Conservation (phyloP, 2,329 filamentous ascomycete species). For the Beauveria caledonica region DNA sequence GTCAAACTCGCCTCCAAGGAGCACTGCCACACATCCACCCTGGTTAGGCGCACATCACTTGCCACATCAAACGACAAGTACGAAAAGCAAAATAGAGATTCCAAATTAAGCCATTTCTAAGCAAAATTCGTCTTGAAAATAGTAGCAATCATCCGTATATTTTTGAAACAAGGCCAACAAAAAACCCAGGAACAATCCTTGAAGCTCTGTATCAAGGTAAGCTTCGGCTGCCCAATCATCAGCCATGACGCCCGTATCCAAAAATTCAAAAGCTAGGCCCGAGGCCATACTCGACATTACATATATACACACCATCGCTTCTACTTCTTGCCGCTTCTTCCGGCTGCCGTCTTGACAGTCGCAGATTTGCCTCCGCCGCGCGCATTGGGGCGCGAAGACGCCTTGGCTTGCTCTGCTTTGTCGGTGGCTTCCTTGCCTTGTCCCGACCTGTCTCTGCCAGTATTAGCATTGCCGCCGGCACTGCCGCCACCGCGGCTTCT, state of each 20-base stretch:
- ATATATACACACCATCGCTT: not conserved
- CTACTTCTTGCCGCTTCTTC: slow-evolving; percentile 1
- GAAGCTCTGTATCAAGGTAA: not conserved
- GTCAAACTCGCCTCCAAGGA: not conserved
- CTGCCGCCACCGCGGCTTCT: slow-evolving; percentile 19
- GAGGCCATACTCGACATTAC: not conserved
- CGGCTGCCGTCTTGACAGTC: not conserved
- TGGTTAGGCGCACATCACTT: not conserved
- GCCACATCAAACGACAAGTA: not conserved
- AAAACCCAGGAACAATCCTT: not conserved
- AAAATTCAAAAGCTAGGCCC: not conserved
- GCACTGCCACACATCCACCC: not conserved
- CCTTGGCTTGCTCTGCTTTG: not conserved
- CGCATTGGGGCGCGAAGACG: not conserved
- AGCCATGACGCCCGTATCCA: not conserved
- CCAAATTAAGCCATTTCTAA: not conserved
- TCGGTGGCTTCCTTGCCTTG: slow-evolving; percentile 1
- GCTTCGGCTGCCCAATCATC: not conserved
- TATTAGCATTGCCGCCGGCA: not conserved
- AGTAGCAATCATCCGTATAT: not conserved
- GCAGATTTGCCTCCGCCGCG: not conserved
- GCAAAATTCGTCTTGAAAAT: not conserved
- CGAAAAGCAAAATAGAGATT: not conserved
- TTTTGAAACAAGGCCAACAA: not conserved
- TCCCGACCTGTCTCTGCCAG: not conserved